Evolutionary conservation across 1,284 basidiomycete species (phyloP).

Genomic region (Melampsora occidentalis): DNA sequence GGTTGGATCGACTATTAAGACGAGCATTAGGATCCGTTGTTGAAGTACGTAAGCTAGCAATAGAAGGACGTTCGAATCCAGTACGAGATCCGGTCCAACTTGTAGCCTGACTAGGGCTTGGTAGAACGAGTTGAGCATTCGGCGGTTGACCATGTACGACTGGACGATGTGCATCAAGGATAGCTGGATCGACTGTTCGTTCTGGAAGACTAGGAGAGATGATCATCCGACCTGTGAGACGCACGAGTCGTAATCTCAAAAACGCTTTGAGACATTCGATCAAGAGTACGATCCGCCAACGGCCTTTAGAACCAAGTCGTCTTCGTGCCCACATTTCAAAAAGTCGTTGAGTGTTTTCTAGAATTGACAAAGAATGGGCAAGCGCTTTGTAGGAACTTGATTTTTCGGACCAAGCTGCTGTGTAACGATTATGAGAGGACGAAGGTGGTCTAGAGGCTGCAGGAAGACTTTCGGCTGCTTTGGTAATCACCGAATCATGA

Average conservation of each 20-base stretch:
- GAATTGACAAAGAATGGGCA: constrained; percentile 68
- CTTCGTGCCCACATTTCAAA: constrained; percentile 79
- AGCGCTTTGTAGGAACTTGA: constrained; percentile 69
- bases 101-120: constrained; percentile 44
- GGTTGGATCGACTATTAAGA: constrained; percentile 37
- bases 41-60: constrained; percentile 14
- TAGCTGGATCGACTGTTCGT: constrained; percentile 49
- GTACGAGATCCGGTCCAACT: constrained; percentile 36
- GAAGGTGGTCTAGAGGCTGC: constrained; percentile 48
- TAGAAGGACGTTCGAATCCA: constrained; percentile 27
- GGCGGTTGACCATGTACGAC: constrained; percentile 1
- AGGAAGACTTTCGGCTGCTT: constrained; percentile 41
- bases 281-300: constrained; percentile 55
- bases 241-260: constrained; percentile 53
- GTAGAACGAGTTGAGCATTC: constrained; percentile 17
- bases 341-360: constrained; percentile 74
- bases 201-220: constrained; percentile 53
- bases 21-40: constrained; percentile 15
- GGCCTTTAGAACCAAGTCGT: constrained; percentile 51
- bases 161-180: constrained; percentile 23
- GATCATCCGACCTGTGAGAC: constrained; percentile 52
- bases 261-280: constrained; percentile 54
- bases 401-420: constrained; percentile 73
- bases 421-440: constrained; percentile 61
- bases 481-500: constrained; percentile 55